A percentile compares a stretch with the other conserved stretches of the same genome.
Conservation (phyloP, 202 grass and related monocot species). For the Cymbopogon flexuosus region DNA sequence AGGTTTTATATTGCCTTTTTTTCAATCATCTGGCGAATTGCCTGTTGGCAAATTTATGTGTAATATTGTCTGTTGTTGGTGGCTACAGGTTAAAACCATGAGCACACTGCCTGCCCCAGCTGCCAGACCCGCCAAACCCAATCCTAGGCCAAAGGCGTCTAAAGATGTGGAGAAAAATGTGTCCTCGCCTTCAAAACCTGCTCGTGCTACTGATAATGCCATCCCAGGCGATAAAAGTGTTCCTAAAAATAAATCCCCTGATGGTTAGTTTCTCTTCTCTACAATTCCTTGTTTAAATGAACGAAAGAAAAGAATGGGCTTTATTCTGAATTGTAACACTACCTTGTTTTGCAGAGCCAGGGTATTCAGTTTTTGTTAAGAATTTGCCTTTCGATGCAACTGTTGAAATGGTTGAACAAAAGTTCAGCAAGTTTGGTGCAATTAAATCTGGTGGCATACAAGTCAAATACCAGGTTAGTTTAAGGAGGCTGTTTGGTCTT, state of each 20-base stretch:
- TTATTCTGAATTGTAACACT: not conserved
- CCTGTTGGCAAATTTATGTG: not conserved
- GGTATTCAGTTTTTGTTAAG: slow-evolving; percentile 78
- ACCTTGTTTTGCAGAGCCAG: slow-evolving; percentile 43
- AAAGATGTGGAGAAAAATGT: slow-evolving; percentile 34
- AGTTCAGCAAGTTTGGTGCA: slow-evolving; percentile 72
- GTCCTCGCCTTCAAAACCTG: slow-evolving; percentile 16
- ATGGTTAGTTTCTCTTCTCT: slow-evolving; percentile 40
- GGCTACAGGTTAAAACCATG: slow-evolving; percentile 39
- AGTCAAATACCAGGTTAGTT: slow-evolving; percentile 71
- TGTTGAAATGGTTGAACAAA: slow-evolving; percentile 51
- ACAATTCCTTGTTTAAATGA: not conserved
- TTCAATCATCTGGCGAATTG: not conserved
- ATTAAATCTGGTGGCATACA: slow-evolving; percentile 76
- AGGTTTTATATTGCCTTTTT: not conserved
- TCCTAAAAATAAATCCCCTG: slow-evolving; percentile 33
- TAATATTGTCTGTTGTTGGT: not conserved
- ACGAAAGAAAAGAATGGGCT: not conserved
- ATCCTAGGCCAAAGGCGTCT: slow-evolving; percentile 13
- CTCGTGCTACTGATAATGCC: slow-evolving; percentile 22
- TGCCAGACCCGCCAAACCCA: slow-evolving; percentile 39
- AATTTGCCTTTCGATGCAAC: slow-evolving; percentile 64
- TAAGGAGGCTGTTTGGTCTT: not conserved
- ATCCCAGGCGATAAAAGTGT: slow-evolving; percentile 26
- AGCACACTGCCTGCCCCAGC: slow-evolving; percentile 22